Conservation (phyloP, 2,329 filamentous ascomycete genomes). For the Alternaria triticimaculans region DNA sequence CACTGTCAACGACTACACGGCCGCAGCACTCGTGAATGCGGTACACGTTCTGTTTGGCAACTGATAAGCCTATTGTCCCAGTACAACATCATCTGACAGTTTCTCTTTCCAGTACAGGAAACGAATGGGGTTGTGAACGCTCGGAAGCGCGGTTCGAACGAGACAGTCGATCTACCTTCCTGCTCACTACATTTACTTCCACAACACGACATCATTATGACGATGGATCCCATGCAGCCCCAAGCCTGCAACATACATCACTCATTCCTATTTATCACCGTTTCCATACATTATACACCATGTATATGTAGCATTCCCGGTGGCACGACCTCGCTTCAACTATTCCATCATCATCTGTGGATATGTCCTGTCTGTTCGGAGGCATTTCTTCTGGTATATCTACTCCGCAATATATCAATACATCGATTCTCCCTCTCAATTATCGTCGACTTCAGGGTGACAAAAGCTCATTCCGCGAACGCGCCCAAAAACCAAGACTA, state of each 20-base stretch:
- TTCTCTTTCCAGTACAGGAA: accelerated
- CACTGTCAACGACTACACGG: slow-evolving; percentile 37
- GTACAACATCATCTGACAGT: background rate
- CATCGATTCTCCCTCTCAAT: background rate
- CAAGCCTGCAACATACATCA: background rate
- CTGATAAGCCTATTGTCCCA: background rate
- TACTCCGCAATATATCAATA: background rate
- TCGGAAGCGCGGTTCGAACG: background rate
- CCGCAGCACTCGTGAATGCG: slow-evolving; percentile 32
- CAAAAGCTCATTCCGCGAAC: no score
- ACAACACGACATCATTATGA: background rate
- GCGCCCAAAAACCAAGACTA: no score
- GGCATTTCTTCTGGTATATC: background rate
- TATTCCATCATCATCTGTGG: background rate
- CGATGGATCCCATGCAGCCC: background rate
- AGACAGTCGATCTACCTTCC: no score
- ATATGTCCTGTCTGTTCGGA: no score
- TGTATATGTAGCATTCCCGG: background rate
- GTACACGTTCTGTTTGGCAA: slow-evolving; percentile 36
- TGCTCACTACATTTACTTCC: accelerated
- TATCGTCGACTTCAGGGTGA: no score
- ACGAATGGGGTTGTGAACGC: no score
- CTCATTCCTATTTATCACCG: background rate
- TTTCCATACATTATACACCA: background rate
- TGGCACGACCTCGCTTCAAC: background rate